Conservation (phyloP, 805 yeast genomes). For the Wilhelminamyces savonicus region DNA sequence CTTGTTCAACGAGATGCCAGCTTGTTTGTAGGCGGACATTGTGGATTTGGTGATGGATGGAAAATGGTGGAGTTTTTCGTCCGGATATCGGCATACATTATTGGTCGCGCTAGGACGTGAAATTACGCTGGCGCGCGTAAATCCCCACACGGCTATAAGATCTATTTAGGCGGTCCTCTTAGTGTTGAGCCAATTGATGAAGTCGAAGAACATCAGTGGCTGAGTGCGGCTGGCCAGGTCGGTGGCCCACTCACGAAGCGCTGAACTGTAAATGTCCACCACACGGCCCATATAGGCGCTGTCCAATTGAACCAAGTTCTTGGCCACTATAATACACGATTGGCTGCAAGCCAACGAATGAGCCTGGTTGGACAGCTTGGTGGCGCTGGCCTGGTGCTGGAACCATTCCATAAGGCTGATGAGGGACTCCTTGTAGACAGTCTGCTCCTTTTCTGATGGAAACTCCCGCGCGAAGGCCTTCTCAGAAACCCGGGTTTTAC, state of each 20-base stretch:
- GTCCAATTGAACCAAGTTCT: conserved; percentile 39
- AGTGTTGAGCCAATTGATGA: conserved; percentile 70
- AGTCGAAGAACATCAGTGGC: conserved; percentile 62
- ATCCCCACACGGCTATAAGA: too few species aligned
- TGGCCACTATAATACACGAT: conserved; percentile 59
- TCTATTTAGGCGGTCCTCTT: too few species aligned
- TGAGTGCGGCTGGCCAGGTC: conserved; percentile 41
- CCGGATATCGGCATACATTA: too few species aligned
- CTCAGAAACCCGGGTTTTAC: conserved; percentile 37
- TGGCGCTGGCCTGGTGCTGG: conserved; percentile 37
- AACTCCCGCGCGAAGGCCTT: conserved; percentile 12
- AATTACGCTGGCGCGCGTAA: too few species aligned
- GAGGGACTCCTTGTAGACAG: conserved; percentile 13
- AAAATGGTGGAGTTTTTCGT: too few species aligned
- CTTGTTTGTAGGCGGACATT: conserved; percentile 46
- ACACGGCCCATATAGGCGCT: conserved; percentile 35
- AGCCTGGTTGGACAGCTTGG: conserved; percentile 40
- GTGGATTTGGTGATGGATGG: too few species aligned
- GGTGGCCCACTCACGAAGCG: conserved; percentile 58
- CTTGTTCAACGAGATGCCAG: conserved; percentile 62
- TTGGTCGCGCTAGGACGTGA: too few species aligned
- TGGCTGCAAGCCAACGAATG: conserved; percentile 56
- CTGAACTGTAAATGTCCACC: conserved; percentile 47
- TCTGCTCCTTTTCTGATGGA: conserved; percentile 9
- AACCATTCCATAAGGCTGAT: conserved; percentile 29